A percentile compares a stretch with the other conserved stretches of the same genome.
These are phyloP conservation scores for Fraxinus americana DNA, from an alignment of 257 asterid genomes.

Conservation along the genomic window DNA sequence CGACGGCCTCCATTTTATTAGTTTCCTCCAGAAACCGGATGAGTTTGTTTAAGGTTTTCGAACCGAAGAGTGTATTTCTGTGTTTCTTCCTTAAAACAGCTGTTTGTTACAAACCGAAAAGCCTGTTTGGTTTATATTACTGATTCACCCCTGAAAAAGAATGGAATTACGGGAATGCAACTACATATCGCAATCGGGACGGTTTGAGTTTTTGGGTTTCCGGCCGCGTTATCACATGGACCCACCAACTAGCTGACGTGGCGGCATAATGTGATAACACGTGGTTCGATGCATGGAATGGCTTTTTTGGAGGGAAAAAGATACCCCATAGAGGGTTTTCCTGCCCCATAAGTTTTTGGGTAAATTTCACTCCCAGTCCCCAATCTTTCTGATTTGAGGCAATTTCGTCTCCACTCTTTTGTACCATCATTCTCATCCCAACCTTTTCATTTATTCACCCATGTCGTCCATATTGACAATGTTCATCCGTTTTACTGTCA, in stretches of 20 bases:
- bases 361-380: too few relatives aligned
- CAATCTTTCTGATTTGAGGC: too few relatives aligned
- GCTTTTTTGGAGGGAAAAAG: slow-evolving; percentile 40
- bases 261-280: neutral
- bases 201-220: slow-evolving; percentile 31
- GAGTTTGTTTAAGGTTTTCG: slow-evolving; percentile 42
- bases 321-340: neutral
- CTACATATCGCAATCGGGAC: slow-evolving; percentile 18
- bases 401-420: too few relatives aligned
- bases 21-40: slow-evolving; percentile 32
- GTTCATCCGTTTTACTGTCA: too few relatives aligned
- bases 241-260: slow-evolving; percentile 35
- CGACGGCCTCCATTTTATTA: slow-evolving; percentile 48
- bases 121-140: slow-evolving; percentile 27
- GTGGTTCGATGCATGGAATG: slow-evolving; percentile 28
- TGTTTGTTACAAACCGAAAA: slow-evolving; percentile 71
- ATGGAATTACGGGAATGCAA: slow-evolving; percentile 19
- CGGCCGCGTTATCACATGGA: slow-evolving; percentile 24
- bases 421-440: too few relatives aligned
- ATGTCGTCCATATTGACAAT: too few relatives aligned
- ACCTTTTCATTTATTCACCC: too few relatives aligned
- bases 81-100: slow-evolving; percentile 38
- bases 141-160: slow-evolving; percentile 10
- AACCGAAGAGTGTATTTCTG: slow-evolving; percentile 25
- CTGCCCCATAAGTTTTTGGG: neutral